These are phyloP conservation scores for Globisporangium emineosum DNA, from an alignment of 352 stramenopile species.

Conservation along the genomic window DNA sequence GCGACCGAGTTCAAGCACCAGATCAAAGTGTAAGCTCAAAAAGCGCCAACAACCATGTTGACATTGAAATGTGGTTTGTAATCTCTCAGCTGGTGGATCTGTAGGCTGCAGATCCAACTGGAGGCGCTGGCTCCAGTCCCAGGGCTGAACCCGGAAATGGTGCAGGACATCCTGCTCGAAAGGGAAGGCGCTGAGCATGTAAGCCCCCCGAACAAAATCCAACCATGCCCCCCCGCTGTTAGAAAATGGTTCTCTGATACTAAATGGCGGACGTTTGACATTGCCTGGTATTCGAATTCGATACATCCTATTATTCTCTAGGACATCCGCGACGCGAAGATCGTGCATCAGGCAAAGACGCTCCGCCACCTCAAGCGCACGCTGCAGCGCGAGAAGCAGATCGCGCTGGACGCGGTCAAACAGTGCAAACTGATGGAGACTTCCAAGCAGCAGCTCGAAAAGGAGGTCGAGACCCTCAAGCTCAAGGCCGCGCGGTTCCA, in stretches of 20 bases:
- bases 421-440: slow-evolving; percentile 35
- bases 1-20: slow-evolving; percentile 50
- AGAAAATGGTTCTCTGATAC: neutral
- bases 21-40: slow-evolving; percentile 43
- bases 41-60: neutral
- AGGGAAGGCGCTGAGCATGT: slow-evolving; percentile 61
- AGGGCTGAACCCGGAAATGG: slow-evolving; percentile 41
- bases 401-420: slow-evolving; percentile 36
- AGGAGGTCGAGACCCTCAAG: slow-evolving; percentile 57
- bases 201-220: slow-evolving; percentile 4
- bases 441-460: slow-evolving; percentile 36
- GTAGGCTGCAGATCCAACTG: slow-evolving; percentile 63
- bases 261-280: neutral
- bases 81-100: no score
- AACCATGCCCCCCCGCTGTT: neutral
- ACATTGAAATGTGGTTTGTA: neutral
- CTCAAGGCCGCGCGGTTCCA: slow-evolving; percentile 60
- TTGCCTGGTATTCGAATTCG: neutral
- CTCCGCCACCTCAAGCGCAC: slow-evolving; percentile 55
- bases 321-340: slow-evolving; percentile 76
- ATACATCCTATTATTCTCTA: slow-evolving; percentile 17
- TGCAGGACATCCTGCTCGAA: slow-evolving; percentile 65
- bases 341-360: slow-evolving; percentile 74
- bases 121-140: slow-evolving; percentile 65
- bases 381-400: slow-evolving; percentile 57